These are phyloP conservation scores for Spizellomyces sp. DNA, from an alignment of 192 early-diverging fungal species.

Conservation along the genomic window DNA sequence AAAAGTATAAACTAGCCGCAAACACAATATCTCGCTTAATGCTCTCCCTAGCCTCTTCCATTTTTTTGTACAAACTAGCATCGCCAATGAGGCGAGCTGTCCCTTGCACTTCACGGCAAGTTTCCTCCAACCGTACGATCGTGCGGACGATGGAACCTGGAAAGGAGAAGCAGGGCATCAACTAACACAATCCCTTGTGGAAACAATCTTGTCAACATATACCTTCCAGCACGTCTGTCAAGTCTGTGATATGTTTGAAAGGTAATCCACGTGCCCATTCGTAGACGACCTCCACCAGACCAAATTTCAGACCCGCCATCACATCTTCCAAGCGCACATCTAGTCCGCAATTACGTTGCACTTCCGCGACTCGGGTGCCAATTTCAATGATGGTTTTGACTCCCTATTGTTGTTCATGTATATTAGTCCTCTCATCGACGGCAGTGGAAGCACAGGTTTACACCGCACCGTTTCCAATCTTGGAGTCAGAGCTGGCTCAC, in stretches of 20 bases:
- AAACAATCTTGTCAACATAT: conserved; percentile 24
- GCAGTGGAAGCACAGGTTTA: no score
- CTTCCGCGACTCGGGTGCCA: conserved; percentile 67
- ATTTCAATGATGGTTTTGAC: conserved; percentile 54
- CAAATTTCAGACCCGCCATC: conserved; percentile 66
- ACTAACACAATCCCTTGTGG: no score
- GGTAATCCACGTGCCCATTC: conserved; percentile 95
- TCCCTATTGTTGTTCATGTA: no score
- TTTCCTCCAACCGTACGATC: conserved; percentile 92
- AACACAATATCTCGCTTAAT: conserved; percentile 97
- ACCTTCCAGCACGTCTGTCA: conserved; percentile 92
- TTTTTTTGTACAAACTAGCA: conserved; percentile 81
- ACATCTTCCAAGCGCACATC: conserved; percentile 46
- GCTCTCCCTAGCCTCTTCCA: conserved; percentile 82
- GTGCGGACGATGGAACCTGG: conserved; percentile 84
- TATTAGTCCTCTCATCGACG: no score
- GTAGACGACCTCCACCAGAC: conserved; percentile 94
- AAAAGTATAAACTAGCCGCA: conserved; percentile 84
- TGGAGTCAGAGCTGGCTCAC: conserved; percentile 66
- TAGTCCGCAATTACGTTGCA: conserved; percentile 75
- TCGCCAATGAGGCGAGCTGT: conserved; percentile 92
- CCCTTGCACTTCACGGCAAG: conserved; percentile 82
- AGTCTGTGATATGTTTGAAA: conserved; percentile 87
- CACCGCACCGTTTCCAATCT: conserved; percentile 36
- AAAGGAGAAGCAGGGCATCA: no score